phyloP scores from a whole-genome alignment of 768 basidiomycete species.

The Amanita jacksonii region DNA sequence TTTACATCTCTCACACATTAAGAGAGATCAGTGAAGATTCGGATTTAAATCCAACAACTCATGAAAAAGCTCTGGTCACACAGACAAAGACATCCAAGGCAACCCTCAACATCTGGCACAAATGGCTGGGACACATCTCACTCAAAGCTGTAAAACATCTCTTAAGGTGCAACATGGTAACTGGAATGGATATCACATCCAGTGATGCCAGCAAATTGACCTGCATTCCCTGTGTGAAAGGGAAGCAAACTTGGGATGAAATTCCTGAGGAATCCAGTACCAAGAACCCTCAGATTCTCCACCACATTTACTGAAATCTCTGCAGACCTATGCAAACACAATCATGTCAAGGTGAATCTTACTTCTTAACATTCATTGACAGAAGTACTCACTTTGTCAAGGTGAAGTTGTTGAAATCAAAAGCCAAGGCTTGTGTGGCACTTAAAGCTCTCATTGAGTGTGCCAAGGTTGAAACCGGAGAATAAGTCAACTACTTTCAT shows the following conservation, averaged over 20 bases:
- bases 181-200: slow-evolving; percentile 14
- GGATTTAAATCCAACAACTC: background rate
- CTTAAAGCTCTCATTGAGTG: slow-evolving; percentile 23
- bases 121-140: background rate
- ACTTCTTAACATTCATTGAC: slow-evolving; percentile 30
- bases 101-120: background rate
- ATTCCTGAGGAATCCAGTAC: slow-evolving; percentile 20
- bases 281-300: slow-evolving; percentile 20
- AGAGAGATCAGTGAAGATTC: background rate
- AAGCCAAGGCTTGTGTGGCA: slow-evolving; percentile 19
- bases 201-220: slow-evolving; percentile 5
- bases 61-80: background rate
- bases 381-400: slow-evolving; percentile 20
- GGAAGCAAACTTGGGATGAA: slow-evolving; percentile 23
- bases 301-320: slow-evolving; percentile 29
- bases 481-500: slow-evolving; percentile 23
- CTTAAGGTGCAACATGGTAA: background rate
- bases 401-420: slow-evolving; percentile 21
- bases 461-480: slow-evolving; percentile 9
- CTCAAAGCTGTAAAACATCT: background rate
- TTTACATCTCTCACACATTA: background rate
- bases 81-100: background rate
- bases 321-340: slow-evolving; percentile 33
- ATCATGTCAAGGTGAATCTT: slow-evolving; percentile 17
- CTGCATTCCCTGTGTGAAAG: slow-evolving; percentile 18